A percentile compares a stretch with the other conserved stretches of the same genome.
Conservation (phyloP, 2,329 filamentous ascomycete genomes). For the Teratosphaeria nubilosa region DNA sequence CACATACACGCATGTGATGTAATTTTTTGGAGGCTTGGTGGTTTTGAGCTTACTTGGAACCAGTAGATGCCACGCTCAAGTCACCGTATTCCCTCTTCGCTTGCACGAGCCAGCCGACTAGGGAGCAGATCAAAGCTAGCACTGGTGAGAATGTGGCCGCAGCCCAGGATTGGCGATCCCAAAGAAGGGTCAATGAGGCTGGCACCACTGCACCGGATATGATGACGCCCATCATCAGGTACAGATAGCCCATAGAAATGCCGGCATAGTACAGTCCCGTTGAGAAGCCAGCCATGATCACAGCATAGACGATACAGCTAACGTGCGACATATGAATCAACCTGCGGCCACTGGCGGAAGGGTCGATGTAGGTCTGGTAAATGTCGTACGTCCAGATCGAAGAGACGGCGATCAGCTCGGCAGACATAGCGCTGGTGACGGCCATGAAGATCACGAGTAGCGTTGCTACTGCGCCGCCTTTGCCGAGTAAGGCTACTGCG, state of each 20-base stretch:
- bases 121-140: constrained; percentile 56
- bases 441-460: constrained; percentile 83
- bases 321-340: constrained; percentile 73
- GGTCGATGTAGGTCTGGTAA: constrained; percentile 80
- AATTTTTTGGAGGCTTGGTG: background rate
- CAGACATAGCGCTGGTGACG: constrained; percentile 72
- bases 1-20: background rate
- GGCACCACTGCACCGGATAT: constrained; percentile 70
- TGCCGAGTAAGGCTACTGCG: constrained; percentile 71
- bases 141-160: constrained; percentile 61
- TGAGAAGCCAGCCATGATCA: constrained; percentile 68
- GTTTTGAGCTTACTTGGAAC: constrained; percentile 49
- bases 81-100: constrained; percentile 58
- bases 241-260: constrained; percentile 81
- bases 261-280: constrained; percentile 53
- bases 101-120: constrained; percentile 71
- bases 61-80: constrained; percentile 64
- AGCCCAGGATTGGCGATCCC: constrained; percentile 68
- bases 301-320: constrained; percentile 62
- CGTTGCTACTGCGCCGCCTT: constrained; percentile 68
- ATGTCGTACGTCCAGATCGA: constrained; percentile 84
- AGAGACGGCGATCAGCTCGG: constrained; percentile 77
- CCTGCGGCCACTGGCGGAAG: constrained; percentile 59
- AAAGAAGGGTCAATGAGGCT: constrained; percentile 68
- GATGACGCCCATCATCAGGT: constrained; percentile 84